These are phyloP conservation scores for Alternaria gansuensis DNA, from an alignment of 2,329 filamentous ascomycete genomes.

Conservation along the genomic window DNA sequence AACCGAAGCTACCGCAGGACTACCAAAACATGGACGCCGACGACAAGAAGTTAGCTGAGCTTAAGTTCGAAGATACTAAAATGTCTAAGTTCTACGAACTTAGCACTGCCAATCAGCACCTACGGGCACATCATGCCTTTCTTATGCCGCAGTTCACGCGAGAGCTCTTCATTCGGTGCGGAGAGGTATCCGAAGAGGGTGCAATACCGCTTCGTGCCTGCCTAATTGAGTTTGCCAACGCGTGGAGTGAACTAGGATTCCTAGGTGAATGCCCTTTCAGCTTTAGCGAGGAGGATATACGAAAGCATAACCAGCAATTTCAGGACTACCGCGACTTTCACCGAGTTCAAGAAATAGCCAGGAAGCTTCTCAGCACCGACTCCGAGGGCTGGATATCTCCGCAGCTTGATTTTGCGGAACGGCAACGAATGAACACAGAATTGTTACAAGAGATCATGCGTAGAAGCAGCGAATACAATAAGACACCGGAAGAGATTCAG, in stretches of 20 bases:
- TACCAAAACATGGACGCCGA: constrained; percentile 20
- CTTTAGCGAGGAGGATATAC: constrained; percentile 43
- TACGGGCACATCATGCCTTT: constrained; percentile 27
- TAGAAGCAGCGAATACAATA: constrained; percentile 26
- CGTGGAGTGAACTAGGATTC: constrained; percentile 41
- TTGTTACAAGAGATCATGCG: constrained; percentile 30
- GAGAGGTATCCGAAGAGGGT: constrained; percentile 42
- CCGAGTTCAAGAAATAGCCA: constrained; percentile 38
- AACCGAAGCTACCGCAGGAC: constrained; percentile 19
- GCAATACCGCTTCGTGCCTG: constrained; percentile 47
- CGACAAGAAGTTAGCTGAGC: constrained; percentile 14
- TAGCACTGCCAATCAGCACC: constrained; percentile 33
- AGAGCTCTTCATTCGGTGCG: constrained; percentile 47
- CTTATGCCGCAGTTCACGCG: constrained; percentile 41
- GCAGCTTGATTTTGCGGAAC: constrained; percentile 37
- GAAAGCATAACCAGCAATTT: constrained; percentile 41
- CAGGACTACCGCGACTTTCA: constrained; percentile 43
- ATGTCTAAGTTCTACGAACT: constrained; percentile 46
- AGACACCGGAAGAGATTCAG: constrained; percentile 24
- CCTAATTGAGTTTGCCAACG: constrained; percentile 43
- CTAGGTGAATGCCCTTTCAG: constrained; percentile 36
- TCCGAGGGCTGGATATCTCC: constrained; percentile 52
- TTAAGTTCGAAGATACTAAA: constrained; percentile 21
- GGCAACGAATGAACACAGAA: constrained; percentile 36
- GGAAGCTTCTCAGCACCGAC: constrained; percentile 46